These are phyloP conservation scores for Ophiostoma ulmi DNA, from an alignment of 2,329 filamentous ascomycete species.

Conservation along the genomic window DNA sequence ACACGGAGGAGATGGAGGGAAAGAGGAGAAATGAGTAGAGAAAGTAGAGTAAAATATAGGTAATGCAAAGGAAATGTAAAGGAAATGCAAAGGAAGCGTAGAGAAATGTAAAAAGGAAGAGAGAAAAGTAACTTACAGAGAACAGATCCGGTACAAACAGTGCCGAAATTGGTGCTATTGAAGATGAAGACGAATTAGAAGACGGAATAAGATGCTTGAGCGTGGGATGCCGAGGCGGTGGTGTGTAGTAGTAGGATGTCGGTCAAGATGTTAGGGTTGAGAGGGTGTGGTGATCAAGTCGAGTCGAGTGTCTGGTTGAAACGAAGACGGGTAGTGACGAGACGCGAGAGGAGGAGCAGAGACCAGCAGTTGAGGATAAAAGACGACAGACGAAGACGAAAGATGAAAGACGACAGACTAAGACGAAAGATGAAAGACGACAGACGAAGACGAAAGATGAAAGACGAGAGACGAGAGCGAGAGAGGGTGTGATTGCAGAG, in stretches of 20 bases:
- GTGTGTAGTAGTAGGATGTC: slow-evolving; percentile 4
- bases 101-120: not conserved
- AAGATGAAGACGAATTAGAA: not conserved
- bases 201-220: not conserved
- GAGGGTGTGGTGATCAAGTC: not conserved
- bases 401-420: not conserved
- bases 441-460: not conserved
- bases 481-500: slow-evolving; percentile 4
- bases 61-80: not conserved
- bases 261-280: not conserved
- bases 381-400: not conserved
- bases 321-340: not conserved
- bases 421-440: not conserved
- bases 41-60: not conserved
- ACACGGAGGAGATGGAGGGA: not conserved
- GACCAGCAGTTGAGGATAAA: too few species aligned
- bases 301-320: too few species aligned
- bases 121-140: not conserved
- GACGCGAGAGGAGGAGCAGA: not conserved
- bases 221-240: slow-evolving; percentile 1
- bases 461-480: not conserved
- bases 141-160: not conserved
- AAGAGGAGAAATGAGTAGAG: not conserved
- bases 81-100: too few species aligned
- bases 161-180: not conserved